phyloP scores from a whole-genome alignment of 495 filamentous ascomycete species.

The Lasiosphaeria hispida region DNA sequence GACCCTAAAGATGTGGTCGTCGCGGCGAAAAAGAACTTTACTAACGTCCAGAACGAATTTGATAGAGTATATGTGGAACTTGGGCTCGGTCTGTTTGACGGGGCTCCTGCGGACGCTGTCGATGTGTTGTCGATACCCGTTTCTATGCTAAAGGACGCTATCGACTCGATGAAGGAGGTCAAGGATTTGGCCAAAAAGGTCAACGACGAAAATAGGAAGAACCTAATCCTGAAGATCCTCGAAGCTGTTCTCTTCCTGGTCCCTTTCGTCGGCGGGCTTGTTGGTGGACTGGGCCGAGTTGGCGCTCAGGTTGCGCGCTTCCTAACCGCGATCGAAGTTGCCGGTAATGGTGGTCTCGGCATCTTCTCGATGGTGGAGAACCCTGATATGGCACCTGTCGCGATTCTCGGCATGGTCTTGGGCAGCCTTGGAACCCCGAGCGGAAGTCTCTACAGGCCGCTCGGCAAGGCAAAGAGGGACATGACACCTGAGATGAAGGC shows the following conservation, averaged over 20 bases:
- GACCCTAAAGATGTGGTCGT: conserved; percentile 10
- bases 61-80: background rate
- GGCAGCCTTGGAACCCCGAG: conserved; percentile 2
- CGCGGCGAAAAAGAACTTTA: conserved; percentile 6
- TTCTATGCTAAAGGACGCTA: conserved; percentile 8
- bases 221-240: conserved; percentile 14
- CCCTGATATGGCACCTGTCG: conserved; percentile 10
- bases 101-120: background rate
- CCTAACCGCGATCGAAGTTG: background rate
- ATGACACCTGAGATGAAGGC: conserved; percentile 14
- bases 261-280: conserved; percentile 7
- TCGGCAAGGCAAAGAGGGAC: conserved; percentile 5
- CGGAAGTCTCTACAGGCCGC: background rate
- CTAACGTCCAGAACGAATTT: conserved; percentile 1
- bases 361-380: conserved; percentile 34
- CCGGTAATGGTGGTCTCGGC: conserved; percentile 53
- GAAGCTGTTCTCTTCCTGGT: conserved; percentile 8
- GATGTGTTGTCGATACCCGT: conserved; percentile 8
- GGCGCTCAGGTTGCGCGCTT: conserved; percentile 1
- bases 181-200: conserved; percentile 12
- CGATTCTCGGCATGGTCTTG: conserved; percentile 10
- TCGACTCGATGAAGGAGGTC: conserved; percentile 9
- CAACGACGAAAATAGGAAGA: conserved; percentile 8
- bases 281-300: background rate
- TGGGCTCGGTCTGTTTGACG: background rate